These are phyloP conservation scores for Wickerhamiella sorbophila DNA, from an alignment of 805 yeast species.

Conservation along the genomic window DNA sequence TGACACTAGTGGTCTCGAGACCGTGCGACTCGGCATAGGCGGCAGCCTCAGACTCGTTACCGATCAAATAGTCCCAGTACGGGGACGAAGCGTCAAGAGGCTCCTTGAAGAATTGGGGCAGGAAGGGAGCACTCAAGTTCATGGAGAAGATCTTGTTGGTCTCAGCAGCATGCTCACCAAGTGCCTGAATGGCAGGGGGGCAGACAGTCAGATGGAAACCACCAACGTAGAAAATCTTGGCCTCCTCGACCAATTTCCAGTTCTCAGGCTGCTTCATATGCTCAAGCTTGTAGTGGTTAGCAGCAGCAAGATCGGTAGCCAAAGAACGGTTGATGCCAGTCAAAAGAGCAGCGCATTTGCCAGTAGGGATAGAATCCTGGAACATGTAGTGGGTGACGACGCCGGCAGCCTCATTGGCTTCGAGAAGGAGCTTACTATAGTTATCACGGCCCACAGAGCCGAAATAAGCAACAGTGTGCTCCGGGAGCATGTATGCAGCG, in stretches of 20 bases:
- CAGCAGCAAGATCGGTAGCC: constrained; percentile 94
- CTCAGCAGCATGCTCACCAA: constrained; percentile 86
- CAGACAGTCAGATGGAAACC: constrained; percentile 99
- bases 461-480: constrained; percentile 72
- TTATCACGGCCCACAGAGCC: constrained; percentile 94
- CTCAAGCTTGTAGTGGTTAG: constrained; percentile 84
- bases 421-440: constrained; percentile 62
- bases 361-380: constrained; percentile 67
- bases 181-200: constrained; percentile 77
- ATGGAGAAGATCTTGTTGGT: constrained; percentile 62
- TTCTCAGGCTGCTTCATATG: constrained; percentile 82
- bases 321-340: constrained; percentile 79
- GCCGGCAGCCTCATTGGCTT: constrained; percentile 82
- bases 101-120: constrained; percentile 89
- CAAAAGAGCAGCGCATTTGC: constrained; percentile 95
- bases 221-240: constrained; percentile 78
- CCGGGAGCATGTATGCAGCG: constrained; percentile 83
- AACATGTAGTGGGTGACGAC: constrained; percentile 75
- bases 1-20: constrained; percentile 44
- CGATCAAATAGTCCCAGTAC: constrained; percentile 81
- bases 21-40: constrained; percentile 83
- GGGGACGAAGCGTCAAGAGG: constrained; percentile 67
- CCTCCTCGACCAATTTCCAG: constrained; percentile 75
- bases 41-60: constrained; percentile 95
- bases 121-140: constrained; percentile 94